Percentiles rank a stretch among this genome's conserved stretches.
Evolutionary conservation across 2,329 filamentous ascomycete genomes (phyloP).

Genomic region (Penicillium sp.): DNA sequence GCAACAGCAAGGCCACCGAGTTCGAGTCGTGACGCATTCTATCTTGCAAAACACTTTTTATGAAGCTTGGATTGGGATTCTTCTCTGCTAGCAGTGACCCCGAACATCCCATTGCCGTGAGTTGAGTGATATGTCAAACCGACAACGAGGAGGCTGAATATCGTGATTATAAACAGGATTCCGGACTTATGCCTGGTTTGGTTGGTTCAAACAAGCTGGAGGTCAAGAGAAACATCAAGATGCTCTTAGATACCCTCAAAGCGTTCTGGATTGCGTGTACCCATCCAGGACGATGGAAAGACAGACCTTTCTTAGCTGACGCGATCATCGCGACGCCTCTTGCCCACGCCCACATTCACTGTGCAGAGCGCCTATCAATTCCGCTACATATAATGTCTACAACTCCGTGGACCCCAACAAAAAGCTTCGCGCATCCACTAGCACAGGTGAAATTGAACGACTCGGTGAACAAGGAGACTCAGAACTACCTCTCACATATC

Average conservation of each 20-base stretch:
- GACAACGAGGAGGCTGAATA: background rate
- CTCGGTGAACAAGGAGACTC: slow-evolving; percentile 4
- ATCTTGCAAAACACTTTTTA: slow-evolving; percentile 6
- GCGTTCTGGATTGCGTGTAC: slow-evolving; percentile 15
- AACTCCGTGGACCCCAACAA: slow-evolving; percentile 16
- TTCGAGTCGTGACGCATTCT: slow-evolving; percentile 13
- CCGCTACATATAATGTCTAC: slow-evolving; percentile 20
- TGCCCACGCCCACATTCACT: slow-evolving; percentile 19
- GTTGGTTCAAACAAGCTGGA: background rate
- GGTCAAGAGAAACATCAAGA: slow-evolving; percentile 9
- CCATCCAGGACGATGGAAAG: background rate
- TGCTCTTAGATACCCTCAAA: slow-evolving; percentile 10
- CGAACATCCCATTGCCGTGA: slow-evolving; percentile 17
- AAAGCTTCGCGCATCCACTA: slow-evolving; percentile 12
- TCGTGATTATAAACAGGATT: background rate
- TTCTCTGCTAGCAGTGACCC: slow-evolving; percentile 16
- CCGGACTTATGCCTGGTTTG: background rate
- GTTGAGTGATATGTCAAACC: background rate
- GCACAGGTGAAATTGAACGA: slow-evolving; percentile 6
- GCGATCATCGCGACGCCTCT: slow-evolving; percentile 18
- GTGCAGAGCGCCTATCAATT: slow-evolving; percentile 15
- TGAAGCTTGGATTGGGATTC: slow-evolving; percentile 15
- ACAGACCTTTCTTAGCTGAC: slow-evolving; percentile 11
- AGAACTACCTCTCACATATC: slow-evolving; percentile 17
- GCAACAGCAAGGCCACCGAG: slow-evolving; percentile 8